Evolutionary conservation across 192 early-diverging fungal genomes (phyloP).

Genomic region (Thoreauomyces humboldtii): DNA sequence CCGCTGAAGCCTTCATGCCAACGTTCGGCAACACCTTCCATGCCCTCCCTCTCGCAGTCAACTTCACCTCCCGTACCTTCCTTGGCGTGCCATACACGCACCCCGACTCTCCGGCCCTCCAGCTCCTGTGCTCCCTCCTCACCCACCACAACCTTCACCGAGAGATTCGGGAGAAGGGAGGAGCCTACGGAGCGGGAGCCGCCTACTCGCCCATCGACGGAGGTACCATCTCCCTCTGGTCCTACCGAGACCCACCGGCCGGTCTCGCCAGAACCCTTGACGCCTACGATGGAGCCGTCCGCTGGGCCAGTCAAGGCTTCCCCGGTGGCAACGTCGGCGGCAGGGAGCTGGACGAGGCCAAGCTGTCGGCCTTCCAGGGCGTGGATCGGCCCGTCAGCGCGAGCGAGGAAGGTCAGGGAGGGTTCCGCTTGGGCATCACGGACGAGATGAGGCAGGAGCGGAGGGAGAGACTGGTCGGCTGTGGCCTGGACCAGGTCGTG

Average conservation of each 20-base stretch:
- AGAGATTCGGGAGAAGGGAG: slow-evolving; percentile 95
- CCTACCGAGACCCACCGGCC: slow-evolving; percentile 84
- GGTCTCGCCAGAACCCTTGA: slow-evolving; percentile 67
- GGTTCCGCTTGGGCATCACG: slow-evolving; percentile 73
- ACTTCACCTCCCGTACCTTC: slow-evolving; percentile 73
- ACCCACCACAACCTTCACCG: slow-evolving; percentile 88
- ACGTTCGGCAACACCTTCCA: slow-evolving; percentile 67
- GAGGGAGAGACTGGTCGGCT: slow-evolving; percentile 70
- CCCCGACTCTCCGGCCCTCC: slow-evolving; percentile 73
- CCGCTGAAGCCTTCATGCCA: slow-evolving; percentile 48
- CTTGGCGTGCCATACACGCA: slow-evolving; percentile 84
- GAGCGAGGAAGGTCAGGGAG: slow-evolving; percentile 78
- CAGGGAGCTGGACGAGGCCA: slow-evolving; percentile 84
- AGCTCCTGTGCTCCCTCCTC: slow-evolving; percentile 75
- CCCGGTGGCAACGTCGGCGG: slow-evolving; percentile 21
- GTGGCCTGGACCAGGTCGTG: slow-evolving; percentile 67
- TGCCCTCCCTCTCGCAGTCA: slow-evolving; percentile 81
- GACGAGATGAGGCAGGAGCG: slow-evolving; percentile 86
- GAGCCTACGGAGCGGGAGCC: slow-evolving; percentile 94
- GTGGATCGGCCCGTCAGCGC: slow-evolving; percentile 83
- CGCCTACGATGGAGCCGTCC: slow-evolving; percentile 61
- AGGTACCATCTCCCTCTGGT: slow-evolving; percentile 81
- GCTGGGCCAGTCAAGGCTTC: slow-evolving; percentile 65
- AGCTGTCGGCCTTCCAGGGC: slow-evolving; percentile 82
- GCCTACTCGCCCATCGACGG: slow-evolving; percentile 70